A percentile compares a stretch with the other conserved stretches of the same genome.
Evolutionary conservation across 2,329 filamentous ascomycete species (phyloP).

Genomic region (Clonostachys sp.): DNA sequence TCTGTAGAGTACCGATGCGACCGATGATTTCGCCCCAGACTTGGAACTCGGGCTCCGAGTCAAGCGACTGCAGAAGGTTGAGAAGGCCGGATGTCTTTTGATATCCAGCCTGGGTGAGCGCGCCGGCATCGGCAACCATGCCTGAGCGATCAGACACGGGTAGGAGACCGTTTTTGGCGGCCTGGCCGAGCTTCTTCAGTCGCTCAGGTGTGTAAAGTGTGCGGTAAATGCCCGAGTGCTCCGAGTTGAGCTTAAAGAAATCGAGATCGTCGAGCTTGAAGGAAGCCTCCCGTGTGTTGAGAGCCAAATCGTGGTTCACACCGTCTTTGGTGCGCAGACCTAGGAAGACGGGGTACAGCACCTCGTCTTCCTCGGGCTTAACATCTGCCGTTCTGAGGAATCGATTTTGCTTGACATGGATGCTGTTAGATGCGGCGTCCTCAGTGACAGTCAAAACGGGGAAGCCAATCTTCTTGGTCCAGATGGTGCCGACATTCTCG

Average conservation of each 20-base stretch:
- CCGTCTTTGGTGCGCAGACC: slow-evolving; percentile 73
- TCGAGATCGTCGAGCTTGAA: slow-evolving; percentile 68
- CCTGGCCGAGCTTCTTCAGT: slow-evolving; percentile 74
- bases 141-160: slow-evolving; percentile 88
- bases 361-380: slow-evolving; percentile 84
- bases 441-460: slow-evolving; percentile 85
- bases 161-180: slow-evolving; percentile 70
- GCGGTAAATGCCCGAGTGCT: slow-evolving; percentile 84
- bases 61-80: slow-evolving; percentile 80
- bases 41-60: slow-evolving; percentile 74
- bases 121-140: slow-evolving; percentile 82
- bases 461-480: slow-evolving; percentile 95
- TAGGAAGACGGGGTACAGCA: slow-evolving; percentile 92
- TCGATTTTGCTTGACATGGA: slow-evolving; percentile 79
- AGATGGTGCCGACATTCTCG: slow-evolving; percentile 81
- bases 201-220: slow-evolving; percentile 86
- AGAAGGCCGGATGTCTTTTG: slow-evolving; percentile 77
- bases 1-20: slow-evolving; percentile 71
- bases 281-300: slow-evolving; percentile 73
- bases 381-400: slow-evolving; percentile 92
- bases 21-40: slow-evolving; percentile 86
- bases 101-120: slow-evolving; percentile 83
- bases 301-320: slow-evolving; percentile 58
- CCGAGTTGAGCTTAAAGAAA: slow-evolving; percentile 93
- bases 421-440: slow-evolving; percentile 75